Evolutionary conservation across 2,329 filamentous ascomycete species (phyloP).

Genomic region (Plectosphaerella plurivora): DNA sequence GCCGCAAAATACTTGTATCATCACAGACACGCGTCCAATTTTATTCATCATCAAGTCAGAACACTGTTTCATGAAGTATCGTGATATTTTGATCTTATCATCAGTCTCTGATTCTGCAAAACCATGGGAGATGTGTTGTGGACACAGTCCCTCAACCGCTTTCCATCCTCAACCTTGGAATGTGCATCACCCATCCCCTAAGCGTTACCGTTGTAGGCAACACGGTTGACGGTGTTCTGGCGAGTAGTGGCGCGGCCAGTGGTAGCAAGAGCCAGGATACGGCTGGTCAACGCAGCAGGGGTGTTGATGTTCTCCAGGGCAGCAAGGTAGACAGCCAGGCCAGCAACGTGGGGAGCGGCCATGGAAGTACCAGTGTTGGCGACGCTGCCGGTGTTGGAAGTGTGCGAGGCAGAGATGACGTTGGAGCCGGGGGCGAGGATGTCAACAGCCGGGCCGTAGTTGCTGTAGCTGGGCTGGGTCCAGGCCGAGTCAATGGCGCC

Average conservation of each 20-base stretch:
- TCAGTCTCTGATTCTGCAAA: no score
- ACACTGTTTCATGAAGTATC: no score
- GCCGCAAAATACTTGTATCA: no score
- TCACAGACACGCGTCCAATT: no score
- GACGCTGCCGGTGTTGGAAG: constrained; percentile 51
- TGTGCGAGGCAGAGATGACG: constrained; percentile 7
- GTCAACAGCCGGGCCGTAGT: constrained; percentile 36
- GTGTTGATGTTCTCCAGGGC: constrained; percentile 26
- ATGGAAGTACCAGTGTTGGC: constrained; percentile 39
- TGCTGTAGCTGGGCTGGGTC: constrained; percentile 39
- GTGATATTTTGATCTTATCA: no score
- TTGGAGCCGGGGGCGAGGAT: constrained; percentile 32
- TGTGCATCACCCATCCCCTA: neutral
- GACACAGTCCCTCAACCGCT: no score
- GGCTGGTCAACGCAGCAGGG: constrained; percentile 41
- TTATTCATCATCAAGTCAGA: no score
- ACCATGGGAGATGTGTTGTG: no score
- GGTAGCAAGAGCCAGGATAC: constrained; percentile 37
- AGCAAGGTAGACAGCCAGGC: constrained; percentile 19
- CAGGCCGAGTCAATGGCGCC: constrained; percentile 39
- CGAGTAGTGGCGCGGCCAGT: constrained; percentile 33
- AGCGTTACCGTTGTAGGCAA: constrained; percentile 48
- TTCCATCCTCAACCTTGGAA: no score
- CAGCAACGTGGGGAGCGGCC: constrained; percentile 15
- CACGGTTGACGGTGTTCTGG: constrained; percentile 41